These are phyloP conservation scores for Plantago elongata DNA, from an alignment of 257 asterid species.

Conservation along the genomic window DNA sequence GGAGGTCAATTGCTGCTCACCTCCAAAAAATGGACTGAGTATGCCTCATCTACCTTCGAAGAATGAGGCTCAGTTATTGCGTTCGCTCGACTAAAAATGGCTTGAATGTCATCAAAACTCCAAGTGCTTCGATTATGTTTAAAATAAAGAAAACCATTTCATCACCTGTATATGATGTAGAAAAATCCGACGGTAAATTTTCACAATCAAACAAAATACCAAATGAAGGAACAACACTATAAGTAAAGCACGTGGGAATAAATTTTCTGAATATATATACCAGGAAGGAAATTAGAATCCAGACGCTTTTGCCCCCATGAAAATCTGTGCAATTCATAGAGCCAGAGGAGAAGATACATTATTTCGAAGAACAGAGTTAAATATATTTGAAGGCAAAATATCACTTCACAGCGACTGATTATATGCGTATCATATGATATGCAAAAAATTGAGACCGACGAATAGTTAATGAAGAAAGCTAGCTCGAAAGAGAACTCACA, in stretches of 20 bases:
- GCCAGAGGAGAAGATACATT: neutral
- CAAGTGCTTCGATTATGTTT: constrained; percentile 48
- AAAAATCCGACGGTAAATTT: neutral
- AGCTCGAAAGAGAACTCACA: constrained; percentile 1
- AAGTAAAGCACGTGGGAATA: neutral
- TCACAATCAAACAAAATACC: neutral
- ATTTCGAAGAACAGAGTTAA: too few species aligned
- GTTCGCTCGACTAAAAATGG: constrained; percentile 43
- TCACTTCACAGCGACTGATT: neutral
- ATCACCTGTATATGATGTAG: constrained; percentile 44
- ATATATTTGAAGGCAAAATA: too few species aligned
- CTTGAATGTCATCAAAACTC: constrained; percentile 49
- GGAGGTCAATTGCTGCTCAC: neutral
- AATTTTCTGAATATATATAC: constrained; percentile 19
- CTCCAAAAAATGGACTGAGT: neutral
- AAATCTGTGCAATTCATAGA: constrained; percentile 1
- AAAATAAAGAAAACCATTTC: constrained; percentile 61
- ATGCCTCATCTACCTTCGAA: neutral
- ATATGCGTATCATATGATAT: neutral
- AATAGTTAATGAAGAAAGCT: neutral
- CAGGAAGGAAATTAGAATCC: constrained; percentile 54
- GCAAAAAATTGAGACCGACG: neutral
- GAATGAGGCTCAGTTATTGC: neutral
- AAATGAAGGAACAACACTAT: neutral
- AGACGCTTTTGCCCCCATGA: constrained; percentile 33